phyloP scores from a whole-genome alignment of 2,329 filamentous ascomycete genomes.

The Ilyonectria destructans region DNA sequence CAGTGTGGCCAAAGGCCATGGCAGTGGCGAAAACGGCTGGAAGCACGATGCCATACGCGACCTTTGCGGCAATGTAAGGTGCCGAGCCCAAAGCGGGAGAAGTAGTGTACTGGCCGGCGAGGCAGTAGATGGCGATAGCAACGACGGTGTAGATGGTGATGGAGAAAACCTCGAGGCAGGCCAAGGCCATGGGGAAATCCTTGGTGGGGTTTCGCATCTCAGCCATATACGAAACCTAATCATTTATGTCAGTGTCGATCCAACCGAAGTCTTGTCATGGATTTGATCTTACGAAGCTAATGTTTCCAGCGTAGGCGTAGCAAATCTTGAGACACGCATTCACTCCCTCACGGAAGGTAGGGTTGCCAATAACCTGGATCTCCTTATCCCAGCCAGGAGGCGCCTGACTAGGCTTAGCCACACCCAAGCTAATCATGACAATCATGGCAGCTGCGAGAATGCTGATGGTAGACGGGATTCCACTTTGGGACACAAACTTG shows the following conservation, averaged over 20 bases:
- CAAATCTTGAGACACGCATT: constrained; percentile 50
- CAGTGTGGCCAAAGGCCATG: constrained; percentile 53
- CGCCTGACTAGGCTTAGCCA: constrained; percentile 38
- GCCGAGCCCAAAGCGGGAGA: constrained; percentile 56
- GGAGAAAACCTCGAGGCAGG: constrained; percentile 53
- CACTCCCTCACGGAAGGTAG: constrained; percentile 47
- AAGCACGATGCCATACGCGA: constrained; percentile 52
- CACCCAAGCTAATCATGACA: constrained; percentile 51
- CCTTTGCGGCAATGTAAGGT: constrained; percentile 51
- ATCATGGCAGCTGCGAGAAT: constrained; percentile 49
- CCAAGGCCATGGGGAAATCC: constrained; percentile 53
- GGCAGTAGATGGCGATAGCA: constrained; percentile 52
- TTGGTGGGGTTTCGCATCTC: constrained; percentile 54
- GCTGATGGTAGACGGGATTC: constrained; percentile 48
- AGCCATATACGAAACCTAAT: constrained; percentile 47
- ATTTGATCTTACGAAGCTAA: constrained; percentile 45
- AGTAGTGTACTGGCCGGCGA: constrained; percentile 52
- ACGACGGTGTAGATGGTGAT: constrained; percentile 54
- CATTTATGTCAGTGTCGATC: too few relatives aligned
- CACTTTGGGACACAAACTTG: constrained; percentile 50
- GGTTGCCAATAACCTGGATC: constrained; percentile 43
- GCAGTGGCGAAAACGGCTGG: constrained; percentile 52
- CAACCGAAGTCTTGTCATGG: too few relatives aligned
- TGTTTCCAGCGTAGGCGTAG: constrained; percentile 52
- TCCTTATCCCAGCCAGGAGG: constrained; percentile 47